Base-by-base conservation (phyloP, 108 stramenopile genomes). In the Cyclostephanos tholiformis region DNA sequence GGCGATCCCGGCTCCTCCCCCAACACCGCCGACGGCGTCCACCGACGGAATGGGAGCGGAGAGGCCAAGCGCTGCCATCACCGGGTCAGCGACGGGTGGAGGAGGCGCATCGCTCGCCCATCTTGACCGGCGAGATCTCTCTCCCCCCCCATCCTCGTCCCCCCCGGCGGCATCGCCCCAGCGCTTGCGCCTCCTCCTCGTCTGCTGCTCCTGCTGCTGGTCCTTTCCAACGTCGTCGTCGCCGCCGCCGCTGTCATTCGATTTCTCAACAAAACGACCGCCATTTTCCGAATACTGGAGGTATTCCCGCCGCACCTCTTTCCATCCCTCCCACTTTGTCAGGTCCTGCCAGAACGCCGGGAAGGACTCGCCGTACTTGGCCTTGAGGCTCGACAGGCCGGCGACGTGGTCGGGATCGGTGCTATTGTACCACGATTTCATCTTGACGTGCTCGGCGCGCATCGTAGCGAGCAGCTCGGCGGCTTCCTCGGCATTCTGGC, bases 291-390 rank as follows among this genome's bases (percentile, higher is more conserved):
- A 81, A 85, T 68, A 89, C 56, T 26, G 58, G 56, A 63, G 72
- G 25, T 69, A 73, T 35, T 74, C 84, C 53, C 82, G 79, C 20
- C 90, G 67, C 27, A 87, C 84, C 49, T 92, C 91, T 77, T 88
- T 92, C 94, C 94, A 95, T 56, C 94, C 94, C 4, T 71, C 82
- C 94, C 94, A 95, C 61, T 86, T 88, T 56, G 92, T 50, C 25
- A 95, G 85, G 83, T 95, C 94, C 69, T 88, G 87, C 89, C 89
- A 92, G 41, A 95, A 84, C 19, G 75, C 65, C 32, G 94, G 94
- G 80, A 91, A 92, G 6, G 73, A 58, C 20, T 69, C 69, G 6
- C 94, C 94, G 67, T 89, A 83, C 60, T 81, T 86, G 23, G 65
- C 32, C 26, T 88, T 77, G 6, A 95, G 58, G 25, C 22, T 8